A percentile compares a stretch with the other conserved stretches of the same genome.
Conservation (phyloP, 139 green algal species). For the Chara braunii region DNA sequence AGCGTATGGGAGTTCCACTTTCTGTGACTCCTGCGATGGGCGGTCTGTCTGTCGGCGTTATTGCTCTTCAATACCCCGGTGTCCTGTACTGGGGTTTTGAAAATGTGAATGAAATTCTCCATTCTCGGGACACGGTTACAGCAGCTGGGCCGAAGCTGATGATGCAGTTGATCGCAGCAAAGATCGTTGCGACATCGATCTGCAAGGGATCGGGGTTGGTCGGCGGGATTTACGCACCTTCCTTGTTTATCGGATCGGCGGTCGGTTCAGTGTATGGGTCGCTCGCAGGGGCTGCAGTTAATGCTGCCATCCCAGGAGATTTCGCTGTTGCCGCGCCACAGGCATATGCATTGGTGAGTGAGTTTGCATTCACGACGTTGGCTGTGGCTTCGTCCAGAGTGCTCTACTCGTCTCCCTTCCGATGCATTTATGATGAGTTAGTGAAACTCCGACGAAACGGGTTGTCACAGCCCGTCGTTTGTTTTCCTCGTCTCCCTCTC, state of each 20-base stretch:
- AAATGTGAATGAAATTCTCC: constrained; percentile 70
- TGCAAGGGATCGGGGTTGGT: constrained; percentile 72
- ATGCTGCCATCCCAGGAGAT: constrained; percentile 12
- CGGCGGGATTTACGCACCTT: constrained; percentile 87
- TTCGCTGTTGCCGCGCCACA: constrained; percentile 30
- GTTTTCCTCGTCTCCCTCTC: too few relatives aligned
- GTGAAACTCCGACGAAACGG: too few relatives aligned
- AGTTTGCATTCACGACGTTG: too few relatives aligned
- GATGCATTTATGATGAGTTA: too few relatives aligned
- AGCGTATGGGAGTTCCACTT: constrained; percentile 23
- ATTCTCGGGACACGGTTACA: constrained; percentile 15
- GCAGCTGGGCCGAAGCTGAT: constrained; percentile 50
- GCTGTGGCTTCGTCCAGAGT: too few relatives aligned
- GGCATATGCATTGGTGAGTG: constrained; percentile 38
- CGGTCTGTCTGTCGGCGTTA: constrained; percentile 54
- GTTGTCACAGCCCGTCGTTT: too few relatives aligned
- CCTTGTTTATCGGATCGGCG: constrained; percentile 82
- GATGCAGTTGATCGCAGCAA: constrained; percentile 64
- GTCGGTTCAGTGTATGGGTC: constrained; percentile 41
- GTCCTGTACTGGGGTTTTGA: constrained; percentile 73
- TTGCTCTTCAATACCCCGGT: constrained; percentile 61
- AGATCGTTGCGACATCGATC: constrained; percentile 78
- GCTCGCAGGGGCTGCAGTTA: constrained; percentile 30
- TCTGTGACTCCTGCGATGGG: constrained; percentile 52
- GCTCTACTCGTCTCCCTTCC: too few relatives aligned